Percentiles rank a stretch among this genome's conserved stretches.
Conservation (phyloP, 768 basidiomycete species). For the Hypsizygus marmoreus region DNA sequence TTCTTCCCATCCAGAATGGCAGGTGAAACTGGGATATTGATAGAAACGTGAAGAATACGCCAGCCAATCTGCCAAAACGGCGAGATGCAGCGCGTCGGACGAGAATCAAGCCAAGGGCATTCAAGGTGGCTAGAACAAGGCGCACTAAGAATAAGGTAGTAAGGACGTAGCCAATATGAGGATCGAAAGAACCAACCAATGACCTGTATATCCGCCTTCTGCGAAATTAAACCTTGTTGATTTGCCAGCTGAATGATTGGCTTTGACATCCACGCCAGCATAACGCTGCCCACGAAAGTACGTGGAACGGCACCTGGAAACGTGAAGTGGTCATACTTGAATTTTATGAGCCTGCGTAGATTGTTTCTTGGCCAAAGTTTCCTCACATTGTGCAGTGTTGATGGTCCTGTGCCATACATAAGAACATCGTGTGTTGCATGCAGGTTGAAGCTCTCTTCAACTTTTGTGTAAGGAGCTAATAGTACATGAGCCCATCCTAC, state of each 20-base stretch:
- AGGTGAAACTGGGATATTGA: conserved; percentile 87
- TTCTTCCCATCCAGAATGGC: conserved; percentile 91
- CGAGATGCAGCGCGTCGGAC: conserved; percentile 61
- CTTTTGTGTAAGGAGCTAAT: conserved; percentile 89
- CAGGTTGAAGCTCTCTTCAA: conserved; percentile 96
- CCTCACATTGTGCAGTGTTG: conserved; percentile 52
- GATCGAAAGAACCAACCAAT: conserved; percentile 47
- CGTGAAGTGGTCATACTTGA: conserved; percentile 80
- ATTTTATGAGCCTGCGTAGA: conserved; percentile 6
- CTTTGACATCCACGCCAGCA: conserved; percentile 59
- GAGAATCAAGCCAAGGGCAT: conserved; percentile 61
- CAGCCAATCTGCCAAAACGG: conserved; percentile 63
- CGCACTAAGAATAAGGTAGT: conserved; percentile 54
- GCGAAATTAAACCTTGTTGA: conserved; percentile 41
- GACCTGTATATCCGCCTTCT: conserved; percentile 73
- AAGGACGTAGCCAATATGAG: not conserved
- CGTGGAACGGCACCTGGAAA: conserved; percentile 91
- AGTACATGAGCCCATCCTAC: conserved; percentile 69
- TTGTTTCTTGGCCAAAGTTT: not conserved
- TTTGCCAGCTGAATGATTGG: conserved; percentile 49
- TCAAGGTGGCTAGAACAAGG: conserved; percentile 65
- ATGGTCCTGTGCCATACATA: conserved; percentile 61
- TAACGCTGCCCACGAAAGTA: conserved; percentile 77
- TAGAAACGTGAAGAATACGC: conserved; percentile 65
- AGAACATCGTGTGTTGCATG: conserved; percentile 90